Percentiles rank a stretch among this genome's conserved stretches.
Evolutionary conservation across 176 grass and related monocot genomes (phyloP).

Genomic region (Bothriochloa decipiens): DNA sequence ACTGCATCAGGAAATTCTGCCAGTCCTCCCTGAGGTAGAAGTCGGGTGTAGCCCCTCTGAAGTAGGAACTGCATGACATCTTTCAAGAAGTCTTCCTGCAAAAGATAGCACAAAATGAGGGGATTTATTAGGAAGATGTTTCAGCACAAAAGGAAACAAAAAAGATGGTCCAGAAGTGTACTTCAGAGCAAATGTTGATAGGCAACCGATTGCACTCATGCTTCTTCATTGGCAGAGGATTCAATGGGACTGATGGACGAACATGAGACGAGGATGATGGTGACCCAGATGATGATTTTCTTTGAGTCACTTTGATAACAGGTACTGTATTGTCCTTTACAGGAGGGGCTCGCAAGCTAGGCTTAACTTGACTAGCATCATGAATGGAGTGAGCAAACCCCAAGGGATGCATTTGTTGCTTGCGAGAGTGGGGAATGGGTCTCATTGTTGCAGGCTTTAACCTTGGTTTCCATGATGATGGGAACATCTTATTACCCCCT

Average conservation of each 20-base stretch:
- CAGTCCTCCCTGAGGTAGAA: constrained; percentile 70
- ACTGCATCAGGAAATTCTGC: constrained; percentile 74
- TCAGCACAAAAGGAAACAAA: constrained; percentile 7
- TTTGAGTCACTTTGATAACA: constrained; percentile 33
- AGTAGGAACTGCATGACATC: constrained; percentile 80
- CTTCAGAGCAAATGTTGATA: constrained; percentile 61
- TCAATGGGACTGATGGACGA: constrained; percentile 45
- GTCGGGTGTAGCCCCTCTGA: constrained; percentile 58
- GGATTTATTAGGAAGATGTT: constrained; percentile 7
- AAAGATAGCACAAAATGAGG: constrained; percentile 12
- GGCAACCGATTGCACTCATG: constrained; percentile 59
- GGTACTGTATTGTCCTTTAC: constrained; percentile 44
- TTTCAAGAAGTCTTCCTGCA: constrained; percentile 76
- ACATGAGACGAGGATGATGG: neutral
- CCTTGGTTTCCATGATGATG: constrained; percentile 28
- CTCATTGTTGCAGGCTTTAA: constrained; percentile 61
- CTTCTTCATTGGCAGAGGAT: constrained; percentile 81
- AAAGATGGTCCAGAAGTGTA: constrained; percentile 33
- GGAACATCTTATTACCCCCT: constrained; percentile 3
- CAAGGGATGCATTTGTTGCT: constrained; percentile 53
- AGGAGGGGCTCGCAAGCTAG: constrained; percentile 34
- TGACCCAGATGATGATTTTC: constrained; percentile 46
- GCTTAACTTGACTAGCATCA: constrained; percentile 42
- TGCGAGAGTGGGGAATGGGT: constrained; percentile 58
- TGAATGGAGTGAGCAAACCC: no score